Evolutionary conservation across 345 rosid genomes (phyloP).

Genomic region (Lepidium africanum): DNA sequence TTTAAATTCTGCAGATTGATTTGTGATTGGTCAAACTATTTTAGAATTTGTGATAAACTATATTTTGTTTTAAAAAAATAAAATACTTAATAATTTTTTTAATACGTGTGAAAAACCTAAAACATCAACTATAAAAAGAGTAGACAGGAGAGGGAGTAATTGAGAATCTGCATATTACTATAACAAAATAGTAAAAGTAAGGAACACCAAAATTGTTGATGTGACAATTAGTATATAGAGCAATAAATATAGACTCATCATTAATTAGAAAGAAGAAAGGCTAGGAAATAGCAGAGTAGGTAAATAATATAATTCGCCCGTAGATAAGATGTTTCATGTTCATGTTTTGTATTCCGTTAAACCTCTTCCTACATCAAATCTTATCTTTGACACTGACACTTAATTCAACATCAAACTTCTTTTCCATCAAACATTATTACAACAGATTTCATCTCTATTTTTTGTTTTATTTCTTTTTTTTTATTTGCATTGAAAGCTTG

Average conservation of each 20-base stretch:
- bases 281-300: not conserved
- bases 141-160: too few species aligned
- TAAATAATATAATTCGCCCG: not conserved
- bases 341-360: conserved; percentile 14
- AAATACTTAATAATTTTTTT: too few species aligned
- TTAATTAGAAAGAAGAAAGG: not conserved
- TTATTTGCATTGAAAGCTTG: too few species aligned
- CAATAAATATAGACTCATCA: not conserved
- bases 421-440: too few species aligned
- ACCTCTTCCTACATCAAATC: conserved; percentile 10
- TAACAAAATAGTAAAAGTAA: not conserved
- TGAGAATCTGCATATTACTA: not conserved
- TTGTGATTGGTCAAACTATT: too few species aligned
- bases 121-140: too few species aligned
- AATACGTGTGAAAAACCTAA: too few species aligned
- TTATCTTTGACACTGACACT: conserved; percentile 16
- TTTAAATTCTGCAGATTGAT: too few species aligned
- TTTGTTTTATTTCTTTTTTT: too few species aligned
- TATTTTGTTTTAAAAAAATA: too few species aligned
- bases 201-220: not conserved
- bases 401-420: not conserved
- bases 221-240: conserved; percentile 6
- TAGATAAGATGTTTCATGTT: conserved; percentile 15
- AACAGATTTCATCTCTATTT: too few species aligned
- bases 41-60: too few species aligned